Base-by-base conservation (phyloP, 2,329 filamentous ascomycete species). In the Ascochyta rabiei region DNA sequence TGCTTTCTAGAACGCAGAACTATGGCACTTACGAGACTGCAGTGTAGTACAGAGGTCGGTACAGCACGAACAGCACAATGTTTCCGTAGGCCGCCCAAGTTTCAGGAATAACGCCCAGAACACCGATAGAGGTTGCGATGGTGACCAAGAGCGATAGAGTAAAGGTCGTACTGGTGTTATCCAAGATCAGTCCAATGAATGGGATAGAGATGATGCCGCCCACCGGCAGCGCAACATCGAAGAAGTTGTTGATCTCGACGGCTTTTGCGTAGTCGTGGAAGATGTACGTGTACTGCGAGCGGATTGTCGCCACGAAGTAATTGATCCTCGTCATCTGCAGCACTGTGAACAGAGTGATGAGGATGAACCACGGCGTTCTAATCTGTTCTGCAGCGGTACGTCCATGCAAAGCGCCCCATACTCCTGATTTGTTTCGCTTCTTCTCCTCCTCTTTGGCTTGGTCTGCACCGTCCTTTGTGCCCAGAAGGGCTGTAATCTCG, bases 31-130 rank as follows among this genome's bases (percentile, higher is more conserved):
- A 82, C 54, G 89, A 93, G 53, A 96, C 90, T 7, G 91, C 86
- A 0, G 91, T 96, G 77, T 96, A 96, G 76, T 96, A 97, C 26
- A 96, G 86, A 0, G 93, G 92, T 0, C 92, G 85, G 68, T 95
- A 93, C 19, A 96, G 75, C 10, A 95, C 90, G 69, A 96, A 96
- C 9, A 96, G 82, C 40, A 81, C 77, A 48, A 96, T 80, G 63
- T 93, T 93, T 13, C 82, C 80, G 64, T 96, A 96, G 0, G 88
- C 90, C 0, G 87, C 86, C 83, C 86, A 88, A 21, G 83, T 77
- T 60, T 85, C 80, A 0, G 89, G 88, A 4, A 96, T 81, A 42
- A 92, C 81, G 15, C 91, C 91, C 0, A 96, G 78, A 3, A 90
- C 70, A 15, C 92, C 92, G 53, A 96, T 95, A 1, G 81, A 71